Percentiles rank a stretch among this genome's conserved stretches.
These are phyloP conservation scores for Penicillium subrubescens DNA, from an alignment of 495 filamentous ascomycete species.

Conservation along the genomic window DNA sequence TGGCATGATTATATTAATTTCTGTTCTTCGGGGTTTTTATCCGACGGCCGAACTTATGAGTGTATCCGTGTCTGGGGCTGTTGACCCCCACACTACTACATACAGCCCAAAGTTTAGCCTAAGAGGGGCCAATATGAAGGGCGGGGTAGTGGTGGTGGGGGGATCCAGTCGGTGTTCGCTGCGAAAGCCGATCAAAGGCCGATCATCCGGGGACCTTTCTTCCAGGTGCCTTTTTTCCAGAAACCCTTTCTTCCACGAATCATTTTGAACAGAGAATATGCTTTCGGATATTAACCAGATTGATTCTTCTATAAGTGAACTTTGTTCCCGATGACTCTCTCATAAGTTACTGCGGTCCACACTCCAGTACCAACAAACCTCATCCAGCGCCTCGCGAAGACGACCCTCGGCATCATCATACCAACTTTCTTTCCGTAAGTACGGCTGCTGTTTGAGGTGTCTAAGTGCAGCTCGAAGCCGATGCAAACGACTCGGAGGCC, in stretches of 20 bases:
- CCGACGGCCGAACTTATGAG: neutral
- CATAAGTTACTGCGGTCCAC: neutral
- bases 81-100: neutral
- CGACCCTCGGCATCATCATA: neutral
- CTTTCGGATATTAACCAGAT: neutral
- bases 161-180: neutral
- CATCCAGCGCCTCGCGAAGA: slow-evolving; percentile 1
- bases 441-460: neutral
- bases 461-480: neutral
- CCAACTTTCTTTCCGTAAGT: neutral
- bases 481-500: slow-evolving; percentile 10
- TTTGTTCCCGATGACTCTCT: neutral
- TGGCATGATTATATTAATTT: slow-evolving; percentile 20
- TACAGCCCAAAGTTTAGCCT: too few species aligned
- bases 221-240: neutral
- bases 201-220: neutral
- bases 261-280: neutral
- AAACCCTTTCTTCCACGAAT: neutral
- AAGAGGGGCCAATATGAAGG: neutral
- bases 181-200: neutral
- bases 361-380: slow-evolving; percentile 5
- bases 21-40: neutral
- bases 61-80: neutral
- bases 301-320: neutral
- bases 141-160: neutral